These are phyloP conservation scores for Lipomyces orientalis DNA, from an alignment of 805 yeast genomes.

Conservation along the genomic window DNA sequence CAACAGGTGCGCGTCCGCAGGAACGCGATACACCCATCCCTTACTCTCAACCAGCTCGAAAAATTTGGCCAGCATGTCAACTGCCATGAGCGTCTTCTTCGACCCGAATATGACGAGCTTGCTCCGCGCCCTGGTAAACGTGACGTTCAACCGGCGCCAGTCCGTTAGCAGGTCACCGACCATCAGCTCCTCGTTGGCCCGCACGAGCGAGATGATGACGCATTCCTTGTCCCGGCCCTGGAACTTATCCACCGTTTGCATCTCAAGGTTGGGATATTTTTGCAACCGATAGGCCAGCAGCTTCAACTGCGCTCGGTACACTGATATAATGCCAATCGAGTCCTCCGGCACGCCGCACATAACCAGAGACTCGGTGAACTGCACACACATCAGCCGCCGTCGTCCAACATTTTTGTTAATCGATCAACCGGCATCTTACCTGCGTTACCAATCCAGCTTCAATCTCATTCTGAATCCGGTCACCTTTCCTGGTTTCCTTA, in stretches of 20 bases:
- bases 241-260: slow-evolving; percentile 91
- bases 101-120: slow-evolving; percentile 88
- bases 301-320: slow-evolving; percentile 80
- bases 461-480: slow-evolving; percentile 70
- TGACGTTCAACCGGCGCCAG: slow-evolving; percentile 92
- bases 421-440: slow-evolving; percentile 9
- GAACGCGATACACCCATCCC: slow-evolving; percentile 69
- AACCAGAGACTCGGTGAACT: slow-evolving; percentile 61
- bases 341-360: slow-evolving; percentile 63
- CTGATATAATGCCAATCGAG: slow-evolving; percentile 85
- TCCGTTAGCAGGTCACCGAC: slow-evolving; percentile 84
- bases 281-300: slow-evolving; percentile 49
- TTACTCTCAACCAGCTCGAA: slow-evolving; percentile 60
- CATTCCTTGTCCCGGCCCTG: slow-evolving; percentile 97
- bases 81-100: slow-evolving; percentile 59
- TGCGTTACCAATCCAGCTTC: slow-evolving; percentile 73
- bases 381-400: not conserved
- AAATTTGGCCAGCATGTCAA: slow-evolving; percentile 62
- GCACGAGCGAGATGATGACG: slow-evolving; percentile 84
- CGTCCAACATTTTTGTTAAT: no score
- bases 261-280: slow-evolving; percentile 60
- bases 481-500: slow-evolving; percentile 60
- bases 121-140: slow-evolving; percentile 86
- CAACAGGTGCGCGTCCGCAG: slow-evolving; percentile 41
- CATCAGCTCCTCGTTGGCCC: slow-evolving; percentile 68